Base-by-base conservation (phyloP, 345 rosid genomes). In the Hibiscus trionum region DNA sequence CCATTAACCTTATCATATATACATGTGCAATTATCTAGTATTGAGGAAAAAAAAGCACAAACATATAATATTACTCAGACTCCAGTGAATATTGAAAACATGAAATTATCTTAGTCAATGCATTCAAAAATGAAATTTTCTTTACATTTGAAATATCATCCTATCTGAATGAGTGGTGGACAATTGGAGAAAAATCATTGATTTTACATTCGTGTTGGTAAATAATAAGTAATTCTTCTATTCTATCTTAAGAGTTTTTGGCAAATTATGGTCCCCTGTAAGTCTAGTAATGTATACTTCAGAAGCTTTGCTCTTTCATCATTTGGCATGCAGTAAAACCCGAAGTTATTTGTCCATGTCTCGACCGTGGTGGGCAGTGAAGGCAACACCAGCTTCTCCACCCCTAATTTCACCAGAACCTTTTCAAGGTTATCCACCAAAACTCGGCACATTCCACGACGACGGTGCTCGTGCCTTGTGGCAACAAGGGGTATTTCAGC, bases 401-500 rank as follows among this genome's bases (percentile, higher is more conserved):
- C 86, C 37, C 87, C 90, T 53, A 85, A 55, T 71, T 70, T 73
- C 50, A 15, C 59, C 12, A 93, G 85, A 73, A 80, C 81, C 87
- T 82, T 80, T 73, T 88, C 92, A 33, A 87, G 73, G n/a, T 80
- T 74, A 74, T 80, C 73, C 77, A 84, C 76, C 77, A 87, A 69
- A 39, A 82, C 55, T 7, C 79, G 83, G 29, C 90, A 85, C 88
- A 87, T 82, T 69, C 90, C 92, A 5, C 5, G 69, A 33, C 81
- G 79, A 14, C 88, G 86, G 69, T 73, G 76, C 31, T 62, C 75
- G 33, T 68, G 70, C 75, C 86, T 77, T 0, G 90, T 88, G 8
- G 84, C 89, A 46, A 88, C 73, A 2, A 88, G 80, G 2, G 89
- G 88, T 57, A 90, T 59, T 72, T 90, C 90, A 1, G 90, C 89